Conservation (phyloP, 2,329 filamentous ascomycete genomes). For the Penicillium concentricum region DNA sequence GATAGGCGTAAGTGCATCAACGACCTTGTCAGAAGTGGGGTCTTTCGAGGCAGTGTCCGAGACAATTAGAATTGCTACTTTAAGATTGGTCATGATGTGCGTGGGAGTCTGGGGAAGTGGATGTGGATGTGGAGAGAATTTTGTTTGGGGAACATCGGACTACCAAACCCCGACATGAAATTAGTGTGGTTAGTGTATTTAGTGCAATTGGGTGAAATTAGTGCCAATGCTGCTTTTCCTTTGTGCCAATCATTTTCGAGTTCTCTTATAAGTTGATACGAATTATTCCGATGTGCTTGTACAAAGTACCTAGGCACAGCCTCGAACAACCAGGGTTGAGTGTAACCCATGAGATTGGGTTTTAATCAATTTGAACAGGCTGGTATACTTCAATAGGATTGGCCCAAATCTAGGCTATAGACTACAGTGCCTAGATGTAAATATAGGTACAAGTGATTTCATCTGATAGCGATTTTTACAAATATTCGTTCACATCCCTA, state of each 20-base stretch:
- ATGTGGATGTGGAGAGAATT: constrained; percentile 6
- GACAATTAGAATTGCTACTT: constrained; percentile 76
- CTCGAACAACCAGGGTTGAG: not conserved
- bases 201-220: not conserved
- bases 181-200: not conserved
- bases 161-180: constrained; percentile 13
- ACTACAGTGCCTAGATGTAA: not conserved
- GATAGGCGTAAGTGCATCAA: constrained; percentile 64
- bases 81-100: constrained; percentile 50
- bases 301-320: not conserved
- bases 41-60: constrained; percentile 86
- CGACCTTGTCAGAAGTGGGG: constrained; percentile 74
- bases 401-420: too few species aligned
- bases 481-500: constrained; percentile 24
- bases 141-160: constrained; percentile 12
- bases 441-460: not conserved
- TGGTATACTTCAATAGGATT: not conserved
- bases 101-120: constrained; percentile 10
- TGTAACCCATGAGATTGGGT: not conserved
- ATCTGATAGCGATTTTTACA: constrained; percentile 19
- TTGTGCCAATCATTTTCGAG: not conserved
- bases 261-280: not conserved
- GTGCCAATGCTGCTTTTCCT: not conserved
- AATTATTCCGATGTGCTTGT: not conserved
- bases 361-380: not conserved